Base-by-base conservation (phyloP, 192 early-diverging fungal genomes). In the Coemansia sp. region DNA sequence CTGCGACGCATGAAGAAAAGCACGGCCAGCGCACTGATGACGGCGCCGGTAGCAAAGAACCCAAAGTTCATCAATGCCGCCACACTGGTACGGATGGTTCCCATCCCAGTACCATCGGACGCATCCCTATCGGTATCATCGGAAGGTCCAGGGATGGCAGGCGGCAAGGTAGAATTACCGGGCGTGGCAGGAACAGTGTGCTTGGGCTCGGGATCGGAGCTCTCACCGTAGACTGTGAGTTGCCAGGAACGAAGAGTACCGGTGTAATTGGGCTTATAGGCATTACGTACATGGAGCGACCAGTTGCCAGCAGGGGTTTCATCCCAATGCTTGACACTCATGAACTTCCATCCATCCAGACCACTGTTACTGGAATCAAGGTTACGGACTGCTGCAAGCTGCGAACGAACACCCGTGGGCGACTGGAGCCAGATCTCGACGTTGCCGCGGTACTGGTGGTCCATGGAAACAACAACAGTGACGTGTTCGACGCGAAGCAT, bases 271-370 rank as follows among this genome's bases (percentile, higher is more conserved):
- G 83, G 76, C 70, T 87, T 81, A 14, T 61, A 77, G 1, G 76
- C 71, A 66, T 94, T 91, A n/a, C 83, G 81, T 19, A 93, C 83
- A 8, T 74, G 69, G 30, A 93, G 61, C 15, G 79, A 84, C 97
- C 97, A 99, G 28, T 75, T 66, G 50, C 97, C 95, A 0, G 89
- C 71, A 15, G 92, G 90, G 33, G 89, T 68, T 62, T 99, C 97
- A 55, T 88, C 95, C 97, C 97, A 99, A 62, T 99, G 97, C 74
- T 90, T 92, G 37, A 99, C 94, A 29, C 83, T 90, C 93, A 95
- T 96, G 61, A 97, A 93, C 28, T 91, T 94, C 97, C 97, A 99
- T 59, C 87, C 83, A 8, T 55, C 17, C 55, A 96, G 89, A 11
- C 97, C 97, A 10, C 69, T 72, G 7, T 38, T 78, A 62, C 83